Evolutionary conservation across 2,329 filamentous ascomycete species (phyloP), one percentile per base, ranked within the genome.

Genomic region (Talaromyces sp.): DNA sequence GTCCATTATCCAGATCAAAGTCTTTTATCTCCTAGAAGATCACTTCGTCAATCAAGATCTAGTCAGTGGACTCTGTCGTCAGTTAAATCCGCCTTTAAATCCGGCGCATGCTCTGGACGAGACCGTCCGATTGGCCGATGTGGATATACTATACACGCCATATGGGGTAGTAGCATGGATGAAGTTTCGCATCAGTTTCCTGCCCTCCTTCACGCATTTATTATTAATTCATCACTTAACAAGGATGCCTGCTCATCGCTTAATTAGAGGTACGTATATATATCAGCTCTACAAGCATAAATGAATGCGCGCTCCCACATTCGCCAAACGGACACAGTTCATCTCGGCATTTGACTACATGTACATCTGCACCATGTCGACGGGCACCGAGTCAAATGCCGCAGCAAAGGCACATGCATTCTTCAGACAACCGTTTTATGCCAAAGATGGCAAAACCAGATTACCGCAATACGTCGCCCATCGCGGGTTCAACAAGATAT

Each of bases 401-500:
- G 5, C n/a, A 2, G 5, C 19, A 5, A 31, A 43, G 13, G 56
- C 56, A n/a, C n/a, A n/a, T n/a, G n/a, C n/a, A 22, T 45, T 62
- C 51, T 66, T 66, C n/a, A 59, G 47, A 47, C 31, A 58, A n/a
- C 34, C 64, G 1, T 53, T 62, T 10, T 56, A 47, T 38, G 56
- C 61, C 22, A 51, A 56, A 62, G 67, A 56, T 43, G 62, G 63
- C 58, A 67, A 58, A 19, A 63, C 59, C n/a, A 53, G 49, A 17
- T 40, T 68, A 19, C 78, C 79, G 6, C 77, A 81, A 40, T 73
- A 71, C 31, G 78, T 81, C 64, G 76, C 79, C 31, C 80, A 82
- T 68, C 74, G 80, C 49, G 80, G 80, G 0, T 80, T 76, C 83
- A 94, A 91, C 75, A 88, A 88, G 0, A 83, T 84, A 61, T 91